Base-by-base conservation (phyloP, 768 basidiomycete species). In the Termitomyces eurrhizus region DNA sequence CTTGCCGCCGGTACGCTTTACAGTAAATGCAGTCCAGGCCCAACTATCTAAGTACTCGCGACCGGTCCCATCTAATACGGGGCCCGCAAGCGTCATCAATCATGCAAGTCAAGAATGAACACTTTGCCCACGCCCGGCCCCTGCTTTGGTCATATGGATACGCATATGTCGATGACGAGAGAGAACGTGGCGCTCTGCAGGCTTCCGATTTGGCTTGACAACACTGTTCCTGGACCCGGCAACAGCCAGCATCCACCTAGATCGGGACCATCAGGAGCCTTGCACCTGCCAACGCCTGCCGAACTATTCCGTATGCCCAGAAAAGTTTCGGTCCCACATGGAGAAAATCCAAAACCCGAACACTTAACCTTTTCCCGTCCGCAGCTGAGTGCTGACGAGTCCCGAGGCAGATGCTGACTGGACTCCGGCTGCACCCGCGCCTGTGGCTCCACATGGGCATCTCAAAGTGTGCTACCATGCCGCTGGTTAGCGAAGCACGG, bases 1-100 rank as follows among this genome's bases (percentile, higher is more conserved):
- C 64, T 66, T 68, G 67, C 67, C 67, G 67, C 67, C 67, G 67
- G 67, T 65, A 68, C 67, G 37, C 53, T 66, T 57, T 65, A 51
- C 52, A 60, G 60, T 26, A 65, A 55, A 9, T 52, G 52, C 24
- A 13, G 33, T 48, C 62, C 62, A 56, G 52, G 33, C 33, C 32
- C 50, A 51, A 51, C 36, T 49, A 18, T 62, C 33, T 26, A 33
- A 46, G 18, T 41, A 32, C 29, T 45, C 21, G 29, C 42, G 41
- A 45, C n/a, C 42, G 42, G 24, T 37, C 7, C 1, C 48, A 49
- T 49, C 50, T 35, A 35, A n/a, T 36, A 37, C 52, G 52, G 35
- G 13, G 36, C 52, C 51, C 51, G 51, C 51, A 36, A n/a, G n/a
- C 18, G 32, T 35, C 51, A 52, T 18, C 52, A 51, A 41, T 33